A percentile compares a stretch with the other conserved stretches of the same genome.
Conservation (phyloP, 768 basidiomycete genomes). For the Tylopilus cervinicoccineus region DNA sequence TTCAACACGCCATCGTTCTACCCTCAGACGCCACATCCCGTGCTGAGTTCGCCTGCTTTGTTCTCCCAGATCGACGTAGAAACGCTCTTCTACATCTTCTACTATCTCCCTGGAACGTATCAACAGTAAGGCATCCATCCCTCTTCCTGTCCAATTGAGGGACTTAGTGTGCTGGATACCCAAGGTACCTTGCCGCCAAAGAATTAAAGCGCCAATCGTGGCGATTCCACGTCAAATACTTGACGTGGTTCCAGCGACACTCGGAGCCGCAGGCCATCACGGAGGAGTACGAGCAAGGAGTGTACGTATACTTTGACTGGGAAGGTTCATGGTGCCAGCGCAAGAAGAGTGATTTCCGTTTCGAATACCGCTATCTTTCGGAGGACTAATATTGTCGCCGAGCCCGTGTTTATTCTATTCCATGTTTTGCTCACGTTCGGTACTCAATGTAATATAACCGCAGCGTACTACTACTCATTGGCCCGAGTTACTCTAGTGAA, state of each 20-base stretch:
- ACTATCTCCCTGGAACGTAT: slow-evolving; percentile 96
- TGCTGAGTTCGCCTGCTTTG: slow-evolving; percentile 77
- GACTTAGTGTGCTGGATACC: slow-evolving; percentile 29
- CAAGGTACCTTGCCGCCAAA: slow-evolving; percentile 92
- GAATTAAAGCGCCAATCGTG: slow-evolving; percentile 97
- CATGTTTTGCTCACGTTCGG: slow-evolving; percentile 12
- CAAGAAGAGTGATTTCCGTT: slow-evolving; percentile 97
- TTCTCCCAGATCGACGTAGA: slow-evolving; percentile 94
- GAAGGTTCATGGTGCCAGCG: slow-evolving; percentile 98
- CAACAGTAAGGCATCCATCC: slow-evolving; percentile 61
- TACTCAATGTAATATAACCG: slow-evolving; percentile 26
- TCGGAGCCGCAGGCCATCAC: slow-evolving; percentile 98
- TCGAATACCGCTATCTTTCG: slow-evolving; percentile 91
- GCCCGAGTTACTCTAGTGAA: slow-evolving; percentile 13
- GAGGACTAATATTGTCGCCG: slow-evolving; percentile 48
- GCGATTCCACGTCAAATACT: slow-evolving; percentile 98
- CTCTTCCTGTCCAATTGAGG: neutral
- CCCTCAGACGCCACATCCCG: slow-evolving; percentile 80
- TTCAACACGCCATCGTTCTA: slow-evolving; percentile 91
- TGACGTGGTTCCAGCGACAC: slow-evolving; percentile 99
- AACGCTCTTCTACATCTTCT: slow-evolving; percentile 98
- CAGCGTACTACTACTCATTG: slow-evolving; percentile 18
- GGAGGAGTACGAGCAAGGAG: slow-evolving; percentile 98
- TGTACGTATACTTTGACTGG: slow-evolving; percentile 99
- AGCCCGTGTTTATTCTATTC: slow-evolving; percentile 1